Evolutionary conservation across 495 filamentous ascomycete genomes (phyloP).

Genomic region (Xylona heveae): DNA sequence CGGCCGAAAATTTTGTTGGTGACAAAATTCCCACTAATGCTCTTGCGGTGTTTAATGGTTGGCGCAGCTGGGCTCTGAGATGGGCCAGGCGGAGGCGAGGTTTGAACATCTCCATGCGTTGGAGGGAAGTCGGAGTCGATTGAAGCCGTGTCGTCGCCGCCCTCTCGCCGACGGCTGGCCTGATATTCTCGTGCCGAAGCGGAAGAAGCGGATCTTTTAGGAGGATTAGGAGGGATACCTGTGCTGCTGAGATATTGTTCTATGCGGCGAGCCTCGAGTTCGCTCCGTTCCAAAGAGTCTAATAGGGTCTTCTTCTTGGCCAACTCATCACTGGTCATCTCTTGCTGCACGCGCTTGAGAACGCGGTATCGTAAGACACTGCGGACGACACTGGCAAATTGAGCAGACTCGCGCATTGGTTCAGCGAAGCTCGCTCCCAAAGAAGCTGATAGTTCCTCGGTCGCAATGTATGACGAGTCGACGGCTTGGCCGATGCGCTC

Average conservation of each 20-base stretch:
- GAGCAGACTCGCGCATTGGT: conserved; percentile 89
- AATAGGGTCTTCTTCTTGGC: conserved; percentile 58
- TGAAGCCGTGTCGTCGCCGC: conserved; percentile 46
- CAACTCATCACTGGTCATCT: conserved; percentile 87
- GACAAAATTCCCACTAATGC: conserved; percentile 56
- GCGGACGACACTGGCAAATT: conserved; percentile 88
- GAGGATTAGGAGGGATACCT: conserved; percentile 23
- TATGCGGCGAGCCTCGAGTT: conserved; percentile 76
- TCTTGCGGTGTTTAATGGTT: conserved; percentile 59
- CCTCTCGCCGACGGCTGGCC: conserved; percentile 23
- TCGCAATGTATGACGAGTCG: conserved; percentile 89
- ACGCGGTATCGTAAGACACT: conserved; percentile 72
- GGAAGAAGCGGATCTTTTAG: conserved; percentile 43
- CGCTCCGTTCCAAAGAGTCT: conserved; percentile 69
- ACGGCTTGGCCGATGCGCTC: conserved; percentile 88
- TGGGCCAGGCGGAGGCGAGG: conserved; percentile 36
- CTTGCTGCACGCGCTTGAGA: conserved; percentile 84
- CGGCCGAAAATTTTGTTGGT: conserved; percentile 88
- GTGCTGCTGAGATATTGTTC: conserved; percentile 69
- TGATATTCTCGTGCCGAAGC: conserved; percentile 22
- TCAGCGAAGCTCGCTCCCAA: conserved; percentile 84
- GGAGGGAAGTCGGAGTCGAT: conserved; percentile 91
- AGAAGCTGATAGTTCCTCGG: conserved; percentile 66
- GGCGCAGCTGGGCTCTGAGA: no score
- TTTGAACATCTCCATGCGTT: conserved; percentile 49